Evolutionary conservation across 2,329 filamentous ascomycete species (phyloP).

Genomic region (Beauveria sp.): DNA sequence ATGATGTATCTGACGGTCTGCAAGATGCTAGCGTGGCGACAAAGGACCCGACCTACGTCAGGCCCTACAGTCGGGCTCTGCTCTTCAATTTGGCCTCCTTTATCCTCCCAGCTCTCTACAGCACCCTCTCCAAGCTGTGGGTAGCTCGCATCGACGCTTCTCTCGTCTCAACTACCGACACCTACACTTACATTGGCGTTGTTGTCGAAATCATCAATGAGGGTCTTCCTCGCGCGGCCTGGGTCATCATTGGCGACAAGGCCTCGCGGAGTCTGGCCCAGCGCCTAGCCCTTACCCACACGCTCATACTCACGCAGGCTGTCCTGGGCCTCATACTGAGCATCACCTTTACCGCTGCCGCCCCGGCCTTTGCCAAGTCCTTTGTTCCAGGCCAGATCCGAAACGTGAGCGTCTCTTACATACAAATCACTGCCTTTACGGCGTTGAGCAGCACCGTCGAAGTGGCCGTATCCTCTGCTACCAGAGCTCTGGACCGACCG

Average conservation of each 20-base stretch:
- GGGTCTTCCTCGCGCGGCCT: constrained; percentile 60
- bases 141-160: constrained; percentile 57
- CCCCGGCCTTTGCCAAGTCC: constrained; percentile 45
- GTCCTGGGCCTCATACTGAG: constrained; percentile 52
- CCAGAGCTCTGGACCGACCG: constrained; percentile 58
- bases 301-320: constrained; percentile 53
- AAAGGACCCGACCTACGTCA: constrained; percentile 14
- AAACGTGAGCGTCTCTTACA: constrained; percentile 51
- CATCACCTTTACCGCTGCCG: constrained; percentile 47
- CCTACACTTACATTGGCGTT: constrained; percentile 62
- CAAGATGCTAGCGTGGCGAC: neutral
- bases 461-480: constrained; percentile 52
- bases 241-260: constrained; percentile 61
- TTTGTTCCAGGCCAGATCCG: constrained; percentile 58
- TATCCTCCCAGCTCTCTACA: constrained; percentile 58
- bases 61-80: constrained; percentile 38
- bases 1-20: neutral
- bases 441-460: constrained; percentile 56
- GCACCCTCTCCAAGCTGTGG: constrained; percentile 63
- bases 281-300: constrained; percentile 54
- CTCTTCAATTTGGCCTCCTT: constrained; percentile 57
- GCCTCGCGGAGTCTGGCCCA: constrained; percentile 41
- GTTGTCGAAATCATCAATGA: constrained; percentile 65
- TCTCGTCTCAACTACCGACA: constrained; percentile 29
- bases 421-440: constrained; percentile 57